These are phyloP conservation scores for Lentinula boryana DNA, from an alignment of 768 basidiomycete genomes.

Conservation along the genomic window DNA sequence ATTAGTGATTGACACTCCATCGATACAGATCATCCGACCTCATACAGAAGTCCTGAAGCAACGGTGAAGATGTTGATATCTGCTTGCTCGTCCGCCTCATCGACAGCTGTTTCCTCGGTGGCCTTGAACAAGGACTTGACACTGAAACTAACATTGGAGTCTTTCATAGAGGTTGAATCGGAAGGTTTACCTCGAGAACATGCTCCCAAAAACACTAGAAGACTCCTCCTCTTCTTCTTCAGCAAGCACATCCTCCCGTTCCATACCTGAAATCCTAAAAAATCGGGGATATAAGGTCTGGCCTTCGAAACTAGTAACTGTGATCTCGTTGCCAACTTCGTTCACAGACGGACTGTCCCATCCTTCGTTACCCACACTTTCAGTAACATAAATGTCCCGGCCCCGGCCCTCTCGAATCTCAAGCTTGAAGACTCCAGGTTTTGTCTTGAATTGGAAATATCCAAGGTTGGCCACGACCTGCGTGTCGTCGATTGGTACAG, in stretches of 20 bases:
- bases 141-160: neutral
- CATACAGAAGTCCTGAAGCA: conserved; percentile 92
- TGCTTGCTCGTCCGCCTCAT: conserved; percentile 46
- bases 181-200: conserved; percentile 44
- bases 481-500: conserved; percentile 69
- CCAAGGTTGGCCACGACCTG: conserved; percentile 92
- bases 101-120: conserved; percentile 15
- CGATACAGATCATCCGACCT: conserved; percentile 45
- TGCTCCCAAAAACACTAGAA: conserved; percentile 36
- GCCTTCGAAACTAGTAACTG: conserved; percentile 87
- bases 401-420: conserved; percentile 82
- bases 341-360: conserved; percentile 76
- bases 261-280: conserved; percentile 66
- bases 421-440: conserved; percentile 81
- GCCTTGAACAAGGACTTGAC: conserved; percentile 7
- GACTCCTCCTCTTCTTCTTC: conserved; percentile 27
- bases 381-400: conserved; percentile 71
- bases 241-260: conserved; percentile 72
- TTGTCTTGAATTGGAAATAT: conserved; percentile 93
- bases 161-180: neutral
- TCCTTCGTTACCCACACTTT: conserved; percentile 85
- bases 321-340: conserved; percentile 66
- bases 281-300: conserved; percentile 84
- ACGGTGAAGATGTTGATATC: conserved; percentile 99
- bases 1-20: neutral